A percentile compares a stretch with the other conserved stretches of the same genome.
Evolutionary conservation across 345 rosid genomes (phyloP).

Genomic region (Bruguiera parviflora): DNA sequence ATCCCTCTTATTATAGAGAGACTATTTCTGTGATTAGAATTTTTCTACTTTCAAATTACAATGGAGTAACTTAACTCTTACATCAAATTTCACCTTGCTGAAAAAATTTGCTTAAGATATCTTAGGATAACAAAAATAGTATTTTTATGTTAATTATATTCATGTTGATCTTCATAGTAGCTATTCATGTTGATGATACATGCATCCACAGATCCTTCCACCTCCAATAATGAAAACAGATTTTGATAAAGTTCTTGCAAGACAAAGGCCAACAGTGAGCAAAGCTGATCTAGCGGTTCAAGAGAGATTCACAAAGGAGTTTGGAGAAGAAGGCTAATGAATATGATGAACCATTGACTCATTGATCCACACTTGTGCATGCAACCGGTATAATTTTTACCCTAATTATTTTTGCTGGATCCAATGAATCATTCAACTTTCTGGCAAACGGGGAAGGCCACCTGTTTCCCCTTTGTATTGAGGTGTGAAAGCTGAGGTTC

Average conservation of each 20-base stretch:
- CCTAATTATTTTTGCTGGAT: constrained; percentile 31
- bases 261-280: constrained; percentile 91
- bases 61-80: too few species aligned
- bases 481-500: constrained; percentile 25
- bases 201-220: constrained; percentile 63
- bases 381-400: constrained; percentile 37
- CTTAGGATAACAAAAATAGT: too few species aligned
- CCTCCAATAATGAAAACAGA: constrained; percentile 74
- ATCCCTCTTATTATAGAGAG: too few species aligned
- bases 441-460: constrained; percentile 27
- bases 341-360: background rate
- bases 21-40: too few species aligned
- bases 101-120: too few species aligned
- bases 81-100: too few species aligned
- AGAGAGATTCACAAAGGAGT: constrained; percentile 89
- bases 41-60: too few species aligned
- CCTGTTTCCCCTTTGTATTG: constrained; percentile 34
- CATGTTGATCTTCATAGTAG: too few species aligned
- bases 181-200: too few species aligned
- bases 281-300: constrained; percentile 81
- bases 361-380: constrained; percentile 28
- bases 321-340: constrained; percentile 85
- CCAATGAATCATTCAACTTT: constrained; percentile 21
- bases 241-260: constrained; percentile 82
- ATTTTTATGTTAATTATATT: too few species aligned